Base-by-base conservation (phyloP, 768 basidiomycete genomes). In the Mrakia hoshinonis region DNA sequence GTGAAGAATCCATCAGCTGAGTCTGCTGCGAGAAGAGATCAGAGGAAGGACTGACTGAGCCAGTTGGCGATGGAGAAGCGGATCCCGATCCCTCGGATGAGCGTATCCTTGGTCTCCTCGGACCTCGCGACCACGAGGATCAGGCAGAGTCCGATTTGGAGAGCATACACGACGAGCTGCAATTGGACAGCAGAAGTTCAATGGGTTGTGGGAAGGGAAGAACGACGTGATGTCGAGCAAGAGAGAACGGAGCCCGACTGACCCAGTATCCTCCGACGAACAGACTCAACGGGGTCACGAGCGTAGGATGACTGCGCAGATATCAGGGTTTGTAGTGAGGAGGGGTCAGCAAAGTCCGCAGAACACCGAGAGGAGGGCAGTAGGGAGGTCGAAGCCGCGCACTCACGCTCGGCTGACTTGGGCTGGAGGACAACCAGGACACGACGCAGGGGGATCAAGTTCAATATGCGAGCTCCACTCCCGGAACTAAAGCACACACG, bases 61-160 rank as follows among this genome's bases (percentile, higher is more conserved):
- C 89, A 88, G 74, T 95, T 92, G 2, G 90, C 84, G 22, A 88
- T 77, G 2, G 91, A 88, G 52, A 94, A 84, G 7, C 87, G 83
- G 3, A 88, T 76, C 0, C 91, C 93, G n/a, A 92, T 89, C 12
- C 87, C 92, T 76, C 90, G 87, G 2, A 88, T 83, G 3, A 92
- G 78, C 0, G 89, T 84, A 68, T 80, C 83, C 87, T 92, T 93
- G 5, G 92, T 95, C 77, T 92, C 90, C 0, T 85, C 82, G 73
- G 87, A 90, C 52, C 83, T 82, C 0, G 87, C 86, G 0, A 88
- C 75, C 0, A 92, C 85, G 4, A 97, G 84, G 22, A 92, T 80
- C 15, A 91, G 73, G 73, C 92, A 94, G 77, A 93, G 93, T 0
- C 89, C 92, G 61, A 96, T 83, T 79, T 89, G 87, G 0, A 83